A percentile compares a stretch with the other conserved stretches of the same genome.
Conservation (phyloP, 805 yeast genomes). For the Wickerhamiella kurtzmanii region DNA sequence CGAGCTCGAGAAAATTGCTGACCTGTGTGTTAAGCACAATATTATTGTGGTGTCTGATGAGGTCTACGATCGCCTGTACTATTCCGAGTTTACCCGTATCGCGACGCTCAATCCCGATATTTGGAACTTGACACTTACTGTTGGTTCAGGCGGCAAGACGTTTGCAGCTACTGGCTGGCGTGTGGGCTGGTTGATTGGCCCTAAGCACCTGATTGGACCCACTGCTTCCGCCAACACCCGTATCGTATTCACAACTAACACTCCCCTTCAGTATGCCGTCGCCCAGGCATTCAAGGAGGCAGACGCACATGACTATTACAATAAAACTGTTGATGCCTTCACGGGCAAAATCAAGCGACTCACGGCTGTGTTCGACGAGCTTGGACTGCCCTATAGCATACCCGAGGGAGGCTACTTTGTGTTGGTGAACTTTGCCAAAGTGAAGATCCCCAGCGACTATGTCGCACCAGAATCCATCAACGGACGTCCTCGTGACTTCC, state of each 20-base stretch:
- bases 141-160: constrained; percentile 95
- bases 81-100: constrained; percentile 63
- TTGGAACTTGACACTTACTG: constrained; percentile 65
- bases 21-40: constrained; percentile 74
- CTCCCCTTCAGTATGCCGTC: constrained; percentile 86
- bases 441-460: constrained; percentile 63
- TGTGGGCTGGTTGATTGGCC: constrained; percentile 90
- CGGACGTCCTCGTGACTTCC: constrained; percentile 69
- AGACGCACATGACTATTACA: constrained; percentile 49
- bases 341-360: constrained; percentile 59
- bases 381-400: constrained; percentile 74
- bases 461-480: constrained; percentile 57
- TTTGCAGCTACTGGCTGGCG: constrained; percentile 99
- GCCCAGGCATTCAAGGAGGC: constrained; percentile 64
- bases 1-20: constrained; percentile 65
- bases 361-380: constrained; percentile 66
- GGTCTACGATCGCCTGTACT: constrained; percentile 85
- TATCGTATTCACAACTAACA: constrained; percentile 81
- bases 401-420: constrained; percentile 93
- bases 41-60: constrained; percentile 79
- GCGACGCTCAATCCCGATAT: constrained; percentile 74
- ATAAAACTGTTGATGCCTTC: constrained; percentile 54
- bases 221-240: constrained; percentile 86
- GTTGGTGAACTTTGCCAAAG: constrained; percentile 72
- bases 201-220: constrained; percentile 64